phyloP scores from a whole-genome alignment of 2,329 filamentous ascomycete species.

The Ophiocordyceps camponoti-floridani region DNA sequence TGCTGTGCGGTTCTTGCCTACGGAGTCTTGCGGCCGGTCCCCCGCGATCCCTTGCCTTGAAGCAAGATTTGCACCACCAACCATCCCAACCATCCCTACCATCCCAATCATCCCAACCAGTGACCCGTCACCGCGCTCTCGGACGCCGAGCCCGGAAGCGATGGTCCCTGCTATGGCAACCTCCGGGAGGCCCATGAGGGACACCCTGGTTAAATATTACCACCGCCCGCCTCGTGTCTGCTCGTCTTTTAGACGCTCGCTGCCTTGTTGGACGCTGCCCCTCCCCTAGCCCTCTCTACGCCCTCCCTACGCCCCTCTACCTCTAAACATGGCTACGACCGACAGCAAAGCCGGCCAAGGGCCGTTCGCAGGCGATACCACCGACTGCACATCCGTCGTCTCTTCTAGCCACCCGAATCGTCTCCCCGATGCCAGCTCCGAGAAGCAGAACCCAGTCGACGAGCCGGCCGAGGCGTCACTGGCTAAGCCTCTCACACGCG shows the following conservation, averaged over 20 bases:
- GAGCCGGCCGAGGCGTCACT: neutral
- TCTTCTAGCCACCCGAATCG: neutral
- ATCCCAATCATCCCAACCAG: too few relatives aligned
- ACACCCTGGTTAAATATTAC: neutral
- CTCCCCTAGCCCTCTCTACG: neutral
- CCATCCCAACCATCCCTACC: too few relatives aligned
- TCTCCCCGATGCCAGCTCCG: neutral
- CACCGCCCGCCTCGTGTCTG: neutral
- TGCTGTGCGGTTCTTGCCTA: neutral
- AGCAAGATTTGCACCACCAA: neutral
- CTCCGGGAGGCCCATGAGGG: neutral
- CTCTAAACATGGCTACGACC: neutral
- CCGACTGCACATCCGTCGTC: neutral
- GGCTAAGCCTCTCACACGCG: conserved; percentile 1
- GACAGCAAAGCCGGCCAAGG: neutral
- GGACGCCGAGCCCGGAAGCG: too few relatives aligned
- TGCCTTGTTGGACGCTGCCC: too few relatives aligned
- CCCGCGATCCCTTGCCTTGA: neutral
- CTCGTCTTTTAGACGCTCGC: too few relatives aligned
- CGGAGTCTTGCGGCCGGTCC: neutral
- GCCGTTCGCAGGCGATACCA: neutral
- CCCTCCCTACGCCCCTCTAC: neutral
- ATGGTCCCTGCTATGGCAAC: neutral
- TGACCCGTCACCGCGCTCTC: too few relatives aligned
- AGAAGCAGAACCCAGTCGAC: neutral